Evolutionary conservation across 768 basidiomycete species (phyloP).

Genomic region (Termitomyces sp.): DNA sequence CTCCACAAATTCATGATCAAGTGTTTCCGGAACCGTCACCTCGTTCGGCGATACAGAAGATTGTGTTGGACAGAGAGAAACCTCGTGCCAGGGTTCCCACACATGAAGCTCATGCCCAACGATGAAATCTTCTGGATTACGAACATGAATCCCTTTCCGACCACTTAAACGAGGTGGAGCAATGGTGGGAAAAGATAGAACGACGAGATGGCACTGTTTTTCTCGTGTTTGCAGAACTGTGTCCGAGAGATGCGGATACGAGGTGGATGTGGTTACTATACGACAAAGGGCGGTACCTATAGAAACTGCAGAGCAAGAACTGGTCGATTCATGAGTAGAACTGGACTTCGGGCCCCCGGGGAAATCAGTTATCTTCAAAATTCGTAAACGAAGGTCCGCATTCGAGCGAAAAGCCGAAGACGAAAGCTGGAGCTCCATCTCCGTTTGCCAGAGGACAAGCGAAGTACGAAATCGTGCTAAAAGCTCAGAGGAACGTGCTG

Average conservation of each 20-base stretch:
- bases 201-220: slow-evolving; percentile 23
- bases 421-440: slow-evolving; percentile 31
- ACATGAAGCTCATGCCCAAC: slow-evolving; percentile 36
- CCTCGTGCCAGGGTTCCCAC: slow-evolving; percentile 49
- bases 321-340: slow-evolving; percentile 22
- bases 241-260: slow-evolving; percentile 14
- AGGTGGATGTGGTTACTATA: slow-evolving; percentile 18
- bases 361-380: slow-evolving; percentile 37
- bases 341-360: slow-evolving; percentile 21
- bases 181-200: slow-evolving; percentile 30
- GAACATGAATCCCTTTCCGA: slow-evolving; percentile 18
- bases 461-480: slow-evolving; percentile 40
- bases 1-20: background rate
- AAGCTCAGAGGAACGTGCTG: slow-evolving; percentile 40
- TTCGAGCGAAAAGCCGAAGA: slow-evolving; percentile 23
- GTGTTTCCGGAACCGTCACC: background rate
- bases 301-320: slow-evolving; percentile 17
- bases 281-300: slow-evolving; percentile 40
- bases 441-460: slow-evolving; percentile 48
- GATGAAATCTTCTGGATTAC: slow-evolving; percentile 31
- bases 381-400: slow-evolving; percentile 39
- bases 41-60: background rate
- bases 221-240: slow-evolving; percentile 12
- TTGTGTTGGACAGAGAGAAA: slow-evolving; percentile 18
- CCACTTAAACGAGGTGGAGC: slow-evolving; percentile 15